Base-by-base conservation (phyloP, 768 basidiomycete genomes). In the Boletus edulis region DNA sequence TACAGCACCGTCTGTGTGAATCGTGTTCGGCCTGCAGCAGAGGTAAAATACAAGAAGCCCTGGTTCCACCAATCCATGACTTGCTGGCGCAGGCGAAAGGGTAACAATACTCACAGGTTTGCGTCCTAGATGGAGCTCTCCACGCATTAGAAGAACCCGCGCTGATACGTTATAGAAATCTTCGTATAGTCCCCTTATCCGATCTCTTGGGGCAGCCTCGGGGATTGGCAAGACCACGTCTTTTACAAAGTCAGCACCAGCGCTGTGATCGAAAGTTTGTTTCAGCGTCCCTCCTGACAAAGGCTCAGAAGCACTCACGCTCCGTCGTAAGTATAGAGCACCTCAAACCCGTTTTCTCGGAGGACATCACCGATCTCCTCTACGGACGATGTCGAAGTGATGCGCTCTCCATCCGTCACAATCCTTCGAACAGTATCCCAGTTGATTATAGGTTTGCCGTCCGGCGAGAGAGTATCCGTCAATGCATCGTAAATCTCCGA, bases 251-350 rank as follows among this genome's bases (percentile, higher is more conserved):
- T 78, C 77, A 61, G 59, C 49, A n/a, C 74, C 73, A 14, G 60
- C 62, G 40, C 78, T 78, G 56, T n/a, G 8, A 32, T 17, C 31
- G 12, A 13, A 38, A 40, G 18, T 0, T 14, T 41, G 13, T 20
- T 29, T 62, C 29, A 60, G 41, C 10, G 35, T 32, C 11, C 14
- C 13, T 27, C 29, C 38, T 12, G 27, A 27, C 15, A 41, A 41
- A 10, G 32, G 1, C 0, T 31, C 5, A 35, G 4, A 46, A 48
- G 7, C n/a, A 72, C 79, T 66, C 53, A 80, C 79, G 66, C 66
- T 58, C 71, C 69, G 9, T 67, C 59, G 40, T 70, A 80, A 15
- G 78, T 77, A 48, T 76, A 71, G 45, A 78, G 51, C n/a, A 74
- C 66, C 45, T 73, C 70, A 37, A 72, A 78, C 0, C 78, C 79